Percentiles rank a stretch among this genome's conserved stretches.
phyloP scores from a whole-genome alignment of 2,329 filamentous ascomycete genomes.

The Amesomyces nigricolor region DNA sequence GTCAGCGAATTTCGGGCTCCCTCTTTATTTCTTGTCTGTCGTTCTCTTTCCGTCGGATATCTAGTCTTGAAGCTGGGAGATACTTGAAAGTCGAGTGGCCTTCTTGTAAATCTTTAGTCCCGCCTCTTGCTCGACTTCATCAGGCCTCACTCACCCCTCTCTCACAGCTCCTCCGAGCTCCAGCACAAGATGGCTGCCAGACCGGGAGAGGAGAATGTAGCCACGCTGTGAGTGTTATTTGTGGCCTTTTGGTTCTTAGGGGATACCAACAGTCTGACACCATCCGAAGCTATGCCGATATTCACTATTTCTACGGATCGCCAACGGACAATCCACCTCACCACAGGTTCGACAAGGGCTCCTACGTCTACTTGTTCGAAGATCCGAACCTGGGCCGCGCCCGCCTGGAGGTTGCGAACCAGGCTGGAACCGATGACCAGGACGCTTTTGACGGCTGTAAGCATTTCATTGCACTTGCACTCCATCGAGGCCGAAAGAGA shows the following conservation, averaged over 20 bases:
- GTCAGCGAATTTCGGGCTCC: constrained; percentile 1
- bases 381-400: constrained; percentile 61
- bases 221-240: constrained; percentile 36
- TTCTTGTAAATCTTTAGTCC: not conserved
- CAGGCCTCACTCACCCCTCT: constrained; percentile 1
- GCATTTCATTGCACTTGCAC: constrained; percentile 29
- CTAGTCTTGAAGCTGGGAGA: not conserved
- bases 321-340: constrained; percentile 63
- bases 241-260: not conserved
- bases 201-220: constrained; percentile 44
- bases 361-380: constrained; percentile 76
- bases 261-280: constrained; percentile 21
- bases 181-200: constrained; percentile 37
- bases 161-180: not conserved
- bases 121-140: not conserved
- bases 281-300: constrained; percentile 60
- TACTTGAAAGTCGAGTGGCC: not conserved
- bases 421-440: constrained; percentile 67
- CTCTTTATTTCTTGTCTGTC: no score
- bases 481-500: not conserved
- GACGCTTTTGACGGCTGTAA: constrained; percentile 74
- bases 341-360: constrained; percentile 73
- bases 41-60: no score
- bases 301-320: constrained; percentile 74
- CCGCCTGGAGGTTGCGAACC: constrained; percentile 70